Evolutionary conservation across 148 eudicot species (phyloP).

Genomic region (Rhododendron kiyosumense): DNA sequence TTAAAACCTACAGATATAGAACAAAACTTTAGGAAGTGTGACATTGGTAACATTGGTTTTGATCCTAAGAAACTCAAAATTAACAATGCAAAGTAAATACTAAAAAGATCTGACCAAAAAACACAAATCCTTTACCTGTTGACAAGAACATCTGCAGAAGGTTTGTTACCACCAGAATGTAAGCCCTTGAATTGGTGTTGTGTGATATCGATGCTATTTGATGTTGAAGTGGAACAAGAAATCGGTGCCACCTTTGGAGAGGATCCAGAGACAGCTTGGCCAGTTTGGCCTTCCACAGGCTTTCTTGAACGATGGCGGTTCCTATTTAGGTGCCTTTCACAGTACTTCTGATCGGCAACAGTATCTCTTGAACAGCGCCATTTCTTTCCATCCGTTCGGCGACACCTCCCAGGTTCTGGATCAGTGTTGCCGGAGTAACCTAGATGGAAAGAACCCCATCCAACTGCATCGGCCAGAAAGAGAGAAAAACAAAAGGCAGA

Average conservation of each 20-base stretch:
- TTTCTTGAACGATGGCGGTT: slow-evolving; percentile 11
- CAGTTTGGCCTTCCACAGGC: slow-evolving; percentile 30
- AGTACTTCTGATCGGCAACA: slow-evolving; percentile 10
- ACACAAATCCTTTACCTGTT: slow-evolving; percentile 31
- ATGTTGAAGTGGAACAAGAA: background rate
- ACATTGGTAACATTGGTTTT: background rate
- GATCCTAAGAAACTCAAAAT: background rate
- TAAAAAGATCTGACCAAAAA: slow-evolving; percentile 8
- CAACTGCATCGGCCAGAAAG: slow-evolving; percentile 27
- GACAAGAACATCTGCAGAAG: slow-evolving; percentile 36
- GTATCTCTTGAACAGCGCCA: slow-evolving; percentile 8
- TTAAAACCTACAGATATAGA: background rate
- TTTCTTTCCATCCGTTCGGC: slow-evolving; percentile 9
- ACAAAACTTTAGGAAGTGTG: background rate
- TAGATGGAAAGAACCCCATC: slow-evolving; percentile 84
- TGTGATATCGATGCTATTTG: background rate
- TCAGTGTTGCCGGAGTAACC: slow-evolving; percentile 63
- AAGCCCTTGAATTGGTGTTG: background rate
- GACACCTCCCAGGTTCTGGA: slow-evolving; percentile 11
- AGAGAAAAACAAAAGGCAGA: background rate
- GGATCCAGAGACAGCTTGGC: slow-evolving; percentile 59
- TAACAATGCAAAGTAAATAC: background rate
- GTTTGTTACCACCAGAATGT: slow-evolving; percentile 31
- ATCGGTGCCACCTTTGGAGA: background rate
- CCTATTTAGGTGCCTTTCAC: slow-evolving; percentile 9